A percentile compares a stretch with the other conserved stretches of the same genome.
Conservation (phyloP, 257 asterid species). For the Leonotis leonurus region DNA sequence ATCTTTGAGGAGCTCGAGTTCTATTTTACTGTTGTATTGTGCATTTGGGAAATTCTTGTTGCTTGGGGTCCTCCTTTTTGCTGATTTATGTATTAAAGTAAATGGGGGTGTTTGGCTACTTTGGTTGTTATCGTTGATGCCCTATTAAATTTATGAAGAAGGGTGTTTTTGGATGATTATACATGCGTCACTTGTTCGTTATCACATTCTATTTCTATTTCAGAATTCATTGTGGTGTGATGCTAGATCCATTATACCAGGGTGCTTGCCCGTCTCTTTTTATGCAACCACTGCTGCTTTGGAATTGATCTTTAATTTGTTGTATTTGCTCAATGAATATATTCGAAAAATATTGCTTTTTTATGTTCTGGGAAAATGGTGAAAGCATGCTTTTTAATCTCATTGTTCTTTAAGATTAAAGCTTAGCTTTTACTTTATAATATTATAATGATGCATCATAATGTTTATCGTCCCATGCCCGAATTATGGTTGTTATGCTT, state of each 20-base stretch:
- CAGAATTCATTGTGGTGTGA: not conserved
- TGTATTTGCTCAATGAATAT: slow-evolving; percentile 1
- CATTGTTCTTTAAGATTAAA: not conserved
- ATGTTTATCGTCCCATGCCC: not conserved
- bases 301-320: not conserved
- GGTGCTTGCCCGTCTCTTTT: not conserved
- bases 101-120: not conserved
- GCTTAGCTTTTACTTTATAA: not conserved
- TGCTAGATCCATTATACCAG: not conserved
- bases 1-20: slow-evolving; percentile 13
- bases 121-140: slow-evolving; percentile 6
- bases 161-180: not conserved
- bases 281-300: not conserved
- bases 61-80: not conserved
- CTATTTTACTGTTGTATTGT: not conserved
- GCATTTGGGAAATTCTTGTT: not conserved
- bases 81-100: not conserved
- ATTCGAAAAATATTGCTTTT: slow-evolving; percentile 1
- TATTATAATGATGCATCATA: not conserved
- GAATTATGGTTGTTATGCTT: not conserved
- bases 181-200: not conserved
- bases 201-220: slow-evolving; percentile 11
- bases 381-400: not conserved
- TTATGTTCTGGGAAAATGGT: not conserved
- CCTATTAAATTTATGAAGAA: slow-evolving; percentile 9